These are phyloP conservation scores for Herpotrichia juniperi DNA, from an alignment of 2,329 filamentous ascomycete genomes.

Conservation along the genomic window DNA sequence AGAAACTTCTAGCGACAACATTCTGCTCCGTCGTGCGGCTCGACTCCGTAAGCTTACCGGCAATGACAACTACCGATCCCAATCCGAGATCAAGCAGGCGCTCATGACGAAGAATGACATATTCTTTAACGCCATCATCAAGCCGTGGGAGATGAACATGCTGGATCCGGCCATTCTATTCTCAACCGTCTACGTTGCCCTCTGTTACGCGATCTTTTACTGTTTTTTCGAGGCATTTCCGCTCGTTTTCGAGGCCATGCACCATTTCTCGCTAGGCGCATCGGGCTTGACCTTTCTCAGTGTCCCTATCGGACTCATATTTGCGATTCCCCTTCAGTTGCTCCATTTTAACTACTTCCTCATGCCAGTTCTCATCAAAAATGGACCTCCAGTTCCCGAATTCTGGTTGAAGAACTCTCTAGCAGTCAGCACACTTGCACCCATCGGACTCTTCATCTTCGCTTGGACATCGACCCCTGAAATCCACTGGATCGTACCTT, in stretches of 20 bases:
- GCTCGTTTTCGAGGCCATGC: constrained; percentile 12
- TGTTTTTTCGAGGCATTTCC: constrained; percentile 21
- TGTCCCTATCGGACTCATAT: constrained; percentile 6
- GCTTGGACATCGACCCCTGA: constrained; percentile 68
- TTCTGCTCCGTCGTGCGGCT: constrained; percentile 29
- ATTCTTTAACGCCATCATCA: constrained; percentile 30
- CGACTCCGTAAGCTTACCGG: constrained; percentile 52
- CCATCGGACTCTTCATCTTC: constrained; percentile 37
- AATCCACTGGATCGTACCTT: constrained; percentile 60
- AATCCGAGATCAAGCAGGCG: constrained; percentile 68
- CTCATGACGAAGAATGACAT: constrained; percentile 57
- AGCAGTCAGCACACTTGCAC: background rate
- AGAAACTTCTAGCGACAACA: constrained; percentile 28
- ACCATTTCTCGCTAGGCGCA: constrained; percentile 15
- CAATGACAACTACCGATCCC: constrained; percentile 60
- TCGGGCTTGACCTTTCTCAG: constrained; percentile 12
- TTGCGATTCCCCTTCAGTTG: background rate
- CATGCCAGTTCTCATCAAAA: background rate
- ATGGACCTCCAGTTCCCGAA: background rate
- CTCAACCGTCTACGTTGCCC: constrained; percentile 19
- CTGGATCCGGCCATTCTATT: constrained; percentile 43
- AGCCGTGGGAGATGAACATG: constrained; percentile 53
- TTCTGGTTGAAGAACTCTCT: background rate
- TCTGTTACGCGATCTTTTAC: constrained; percentile 24
- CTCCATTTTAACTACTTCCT: background rate